A percentile compares a stretch with the other conserved stretches of the same genome.
These are phyloP conservation scores for Penicillium salamii DNA, from an alignment of 495 filamentous ascomycete species.

Conservation along the genomic window DNA sequence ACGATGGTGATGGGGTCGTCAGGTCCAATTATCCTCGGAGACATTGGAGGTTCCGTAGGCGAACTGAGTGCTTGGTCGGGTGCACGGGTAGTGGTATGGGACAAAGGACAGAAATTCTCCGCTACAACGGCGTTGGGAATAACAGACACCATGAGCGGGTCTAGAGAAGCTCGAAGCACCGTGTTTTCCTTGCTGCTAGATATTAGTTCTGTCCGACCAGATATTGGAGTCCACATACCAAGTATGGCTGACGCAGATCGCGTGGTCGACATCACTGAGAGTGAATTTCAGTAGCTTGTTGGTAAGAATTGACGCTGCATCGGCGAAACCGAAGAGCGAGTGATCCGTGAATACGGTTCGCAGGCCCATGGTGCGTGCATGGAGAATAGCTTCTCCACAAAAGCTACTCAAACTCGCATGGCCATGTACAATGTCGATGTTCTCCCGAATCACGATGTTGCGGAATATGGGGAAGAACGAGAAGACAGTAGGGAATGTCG, in stretches of 20 bases:
- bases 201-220: neutral
- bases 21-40: constrained; percentile 62
- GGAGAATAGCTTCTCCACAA: constrained; percentile 92
- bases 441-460: constrained; percentile 89
- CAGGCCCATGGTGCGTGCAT: constrained; percentile 93
- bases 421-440: constrained; percentile 95
- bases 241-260: constrained; percentile 96
- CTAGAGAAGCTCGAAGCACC: constrained; percentile 87
- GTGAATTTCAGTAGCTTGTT: constrained; percentile 97
- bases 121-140: constrained; percentile 97
- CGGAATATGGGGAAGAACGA: constrained; percentile 97
- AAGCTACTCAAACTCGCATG: constrained; percentile 89
- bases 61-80: constrained; percentile 29
- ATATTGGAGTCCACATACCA: constrained; percentile 53
- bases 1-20: constrained; percentile 92
- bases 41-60: constrained; percentile 39
- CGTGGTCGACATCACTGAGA: constrained; percentile 95
- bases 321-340: constrained; percentile 95
- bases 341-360: constrained; percentile 97
- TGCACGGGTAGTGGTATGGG: constrained; percentile 32
- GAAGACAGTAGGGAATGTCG: constrained; percentile 96
- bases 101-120: constrained; percentile 82
- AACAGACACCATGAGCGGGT: constrained; percentile 94
- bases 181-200: constrained; percentile 88
- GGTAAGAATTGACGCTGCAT: constrained; percentile 91